phyloP scores from a whole-genome alignment of 148 eudicot genomes.

The Diospyros kaki region DNA sequence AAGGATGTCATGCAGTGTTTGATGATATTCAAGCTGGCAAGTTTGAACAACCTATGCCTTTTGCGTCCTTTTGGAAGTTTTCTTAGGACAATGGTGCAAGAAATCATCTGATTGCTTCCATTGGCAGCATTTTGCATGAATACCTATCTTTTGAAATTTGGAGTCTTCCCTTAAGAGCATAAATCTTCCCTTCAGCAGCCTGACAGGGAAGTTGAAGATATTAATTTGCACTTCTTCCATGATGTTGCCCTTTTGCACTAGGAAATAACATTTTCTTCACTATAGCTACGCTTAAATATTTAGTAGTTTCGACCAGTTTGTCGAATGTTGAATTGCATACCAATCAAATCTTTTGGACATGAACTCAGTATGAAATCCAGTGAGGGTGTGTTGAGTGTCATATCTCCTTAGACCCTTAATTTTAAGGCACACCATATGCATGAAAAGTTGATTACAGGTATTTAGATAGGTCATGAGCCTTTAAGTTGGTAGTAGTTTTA shows the following conservation, averaged over 20 bases:
- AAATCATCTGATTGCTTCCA: slow-evolving; percentile 53
- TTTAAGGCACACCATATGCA: too few relatives aligned
- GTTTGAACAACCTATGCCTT: slow-evolving; percentile 14
- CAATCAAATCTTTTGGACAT: too few relatives aligned
- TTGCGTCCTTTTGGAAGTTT: slow-evolving; percentile 40
- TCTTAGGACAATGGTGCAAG: slow-evolving; percentile 29
- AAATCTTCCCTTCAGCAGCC: slow-evolving; percentile 41
- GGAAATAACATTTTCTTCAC: slow-evolving; percentile 34
- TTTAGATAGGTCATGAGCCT: too few relatives aligned
- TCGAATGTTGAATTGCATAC: slow-evolving; percentile 3
- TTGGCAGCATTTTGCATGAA: slow-evolving; percentile 80
- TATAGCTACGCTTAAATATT: not conserved
- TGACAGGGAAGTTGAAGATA: slow-evolving; percentile 37
- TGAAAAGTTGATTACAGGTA: too few relatives aligned
- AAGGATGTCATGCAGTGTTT: slow-evolving; percentile 20
- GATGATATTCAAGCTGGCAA: slow-evolving; percentile 11
- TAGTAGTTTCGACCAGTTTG: not conserved
- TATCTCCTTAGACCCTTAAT: too few relatives aligned
- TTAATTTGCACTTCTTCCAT: slow-evolving; percentile 56
- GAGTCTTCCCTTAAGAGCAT: slow-evolving; percentile 68
- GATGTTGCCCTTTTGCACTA: slow-evolving; percentile 79
- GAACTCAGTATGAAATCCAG: too few relatives aligned
- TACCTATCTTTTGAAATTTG: slow-evolving; percentile 74
- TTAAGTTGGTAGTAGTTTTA: too few relatives aligned
- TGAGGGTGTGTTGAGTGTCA: too few relatives aligned